phyloP scores from a whole-genome alignment of 257 asterid genomes.

The Jacaranda mimosifolia region DNA sequence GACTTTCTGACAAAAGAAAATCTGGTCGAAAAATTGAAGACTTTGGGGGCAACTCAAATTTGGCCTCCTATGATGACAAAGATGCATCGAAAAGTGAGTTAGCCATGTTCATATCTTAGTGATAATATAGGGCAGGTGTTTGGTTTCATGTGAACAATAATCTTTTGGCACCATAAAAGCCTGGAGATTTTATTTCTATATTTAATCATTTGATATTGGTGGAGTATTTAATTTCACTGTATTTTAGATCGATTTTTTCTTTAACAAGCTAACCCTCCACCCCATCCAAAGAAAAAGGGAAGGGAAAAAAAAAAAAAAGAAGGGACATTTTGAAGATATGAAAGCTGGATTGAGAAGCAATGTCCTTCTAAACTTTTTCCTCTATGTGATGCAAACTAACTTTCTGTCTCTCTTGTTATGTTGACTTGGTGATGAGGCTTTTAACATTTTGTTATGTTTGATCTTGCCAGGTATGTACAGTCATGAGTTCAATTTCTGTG shows the following conservation, averaged over 20 bases:
- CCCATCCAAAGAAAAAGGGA: no score
- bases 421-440: slow-evolving; percentile 49
- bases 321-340: not conserved
- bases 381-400: slow-evolving; percentile 3
- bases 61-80: slow-evolving; percentile 75
- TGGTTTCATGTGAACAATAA: slow-evolving; percentile 26
- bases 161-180: no score
- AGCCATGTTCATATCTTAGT: not conserved
- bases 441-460: slow-evolving; percentile 35
- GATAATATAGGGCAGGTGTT: slow-evolving; percentile 21
- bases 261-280: no score
- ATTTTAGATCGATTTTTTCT: no score
- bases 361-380: slow-evolving; percentile 43
- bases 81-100: slow-evolving; percentile 88
- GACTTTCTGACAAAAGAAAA: slow-evolving; percentile 75
- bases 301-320: no score
- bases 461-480: slow-evolving; percentile 71
- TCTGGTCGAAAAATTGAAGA: slow-evolving; percentile 74
- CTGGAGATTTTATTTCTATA: no score
- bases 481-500: slow-evolving; percentile 86
- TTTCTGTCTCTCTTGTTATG: slow-evolving; percentile 12
- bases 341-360: not conserved
- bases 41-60: slow-evolving; percentile 66
- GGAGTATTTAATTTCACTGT: no score
- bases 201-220: no score